These are phyloP conservation scores for Cymodocea nodosa DNA, from an alignment of 116 monocot genomes.

Conservation along the genomic window DNA sequence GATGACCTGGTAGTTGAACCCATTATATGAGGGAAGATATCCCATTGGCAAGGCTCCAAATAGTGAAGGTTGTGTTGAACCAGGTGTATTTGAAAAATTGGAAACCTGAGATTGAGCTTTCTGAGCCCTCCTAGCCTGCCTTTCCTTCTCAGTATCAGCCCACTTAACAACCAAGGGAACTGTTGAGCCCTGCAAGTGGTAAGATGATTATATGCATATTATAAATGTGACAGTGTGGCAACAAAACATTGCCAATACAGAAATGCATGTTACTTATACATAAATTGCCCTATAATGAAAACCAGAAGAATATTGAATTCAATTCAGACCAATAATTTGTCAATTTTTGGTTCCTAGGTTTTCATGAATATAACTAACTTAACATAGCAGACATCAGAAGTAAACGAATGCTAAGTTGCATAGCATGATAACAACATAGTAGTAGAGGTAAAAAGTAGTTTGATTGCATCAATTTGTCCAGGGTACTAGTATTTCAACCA, in stretches of 20 bases:
- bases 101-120: conserved; percentile 66
- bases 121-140: conserved; percentile 85
- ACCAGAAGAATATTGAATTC: too few species aligned
- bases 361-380: too few species aligned
- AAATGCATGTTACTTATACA: too few species aligned
- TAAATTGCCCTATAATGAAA: too few species aligned
- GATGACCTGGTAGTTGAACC: conserved; percentile 76
- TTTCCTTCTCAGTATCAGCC: conserved; percentile 99
- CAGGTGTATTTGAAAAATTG: conserved; percentile 15
- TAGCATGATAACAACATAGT: too few species aligned
- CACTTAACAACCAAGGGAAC: conserved; percentile 98
- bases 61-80: conserved; percentile 55
- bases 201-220: not conserved
- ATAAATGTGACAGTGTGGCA: too few species aligned
- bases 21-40: conserved; percentile 81
- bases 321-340: too few species aligned
- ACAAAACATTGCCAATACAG: too few species aligned
- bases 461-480: not conserved
- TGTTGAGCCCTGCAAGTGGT: conserved; percentile 56
- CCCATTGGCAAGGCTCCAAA: conserved; percentile 95
- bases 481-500: not conserved
- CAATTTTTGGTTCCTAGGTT: too few species aligned
- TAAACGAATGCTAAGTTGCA: too few species aligned
- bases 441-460: too few species aligned
- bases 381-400: too few species aligned